phyloP scores from a whole-genome alignment of 2,329 filamentous ascomycete genomes.

The Biscogniauxia mediterranea region DNA sequence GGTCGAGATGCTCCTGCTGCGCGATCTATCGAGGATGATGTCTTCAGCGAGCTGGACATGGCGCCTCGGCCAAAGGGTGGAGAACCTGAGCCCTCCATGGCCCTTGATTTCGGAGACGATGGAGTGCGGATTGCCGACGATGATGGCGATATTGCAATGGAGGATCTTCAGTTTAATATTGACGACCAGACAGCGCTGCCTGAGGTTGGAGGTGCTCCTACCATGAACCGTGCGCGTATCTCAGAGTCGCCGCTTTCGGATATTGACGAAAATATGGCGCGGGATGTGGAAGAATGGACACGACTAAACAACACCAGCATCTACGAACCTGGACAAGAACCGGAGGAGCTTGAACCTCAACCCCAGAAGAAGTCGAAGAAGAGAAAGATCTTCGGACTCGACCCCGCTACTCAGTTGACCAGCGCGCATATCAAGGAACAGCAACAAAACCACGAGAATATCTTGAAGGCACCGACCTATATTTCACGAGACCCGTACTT shows the following conservation, averaged over 20 bases:
- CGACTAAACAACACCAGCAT: conserved; percentile 55
- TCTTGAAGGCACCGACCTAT: conserved; percentile 78
- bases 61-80: conserved; percentile 55
- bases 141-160: conserved; percentile 64
- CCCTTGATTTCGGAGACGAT: conserved; percentile 52
- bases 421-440: conserved; percentile 79
- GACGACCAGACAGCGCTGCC: conserved; percentile 59
- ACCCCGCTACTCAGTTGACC: conserved; percentile 75
- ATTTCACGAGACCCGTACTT: conserved; percentile 84
- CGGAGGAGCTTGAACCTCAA: conserved; percentile 61
- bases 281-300: conserved; percentile 59
- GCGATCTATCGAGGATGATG: conserved; percentile 66
- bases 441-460: conserved; percentile 81
- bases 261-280: conserved; percentile 62
- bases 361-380: conserved; percentile 74
- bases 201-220: conserved; percentile 44
- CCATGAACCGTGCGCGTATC: conserved; percentile 57
- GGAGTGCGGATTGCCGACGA: conserved; percentile 59
- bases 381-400: conserved; percentile 79
- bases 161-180: conserved; percentile 63
- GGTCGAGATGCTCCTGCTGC: conserved; percentile 80
- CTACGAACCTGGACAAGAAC: conserved; percentile 60
- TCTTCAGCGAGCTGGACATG: conserved; percentile 63
- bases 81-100: conserved; percentile 55
- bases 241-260: conserved; percentile 70